phyloP scores from a whole-genome alignment of 108 stramenopile species.

The Fistulifera pelliculosa region DNA sequence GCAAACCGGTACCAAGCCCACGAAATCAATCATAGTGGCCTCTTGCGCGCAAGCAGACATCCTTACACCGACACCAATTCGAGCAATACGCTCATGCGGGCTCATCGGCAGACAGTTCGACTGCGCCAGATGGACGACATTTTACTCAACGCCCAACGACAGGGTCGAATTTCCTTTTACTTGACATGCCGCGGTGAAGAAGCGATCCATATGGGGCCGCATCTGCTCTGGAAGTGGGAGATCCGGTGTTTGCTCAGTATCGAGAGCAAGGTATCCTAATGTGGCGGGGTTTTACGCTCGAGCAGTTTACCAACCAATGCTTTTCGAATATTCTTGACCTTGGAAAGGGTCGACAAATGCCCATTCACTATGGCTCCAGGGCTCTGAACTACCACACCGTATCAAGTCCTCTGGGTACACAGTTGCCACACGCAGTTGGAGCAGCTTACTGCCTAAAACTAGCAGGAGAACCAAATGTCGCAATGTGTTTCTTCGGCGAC shows the following conservation, averaged over 20 bases:
- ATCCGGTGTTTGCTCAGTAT: slow-evolving; percentile 92
- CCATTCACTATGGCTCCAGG: slow-evolving; percentile 92
- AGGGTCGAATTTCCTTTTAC: slow-evolving; percentile 93
- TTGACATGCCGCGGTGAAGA: slow-evolving; percentile 92
- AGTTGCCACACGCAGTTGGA: slow-evolving; percentile 94
- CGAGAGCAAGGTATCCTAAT: slow-evolving; percentile 92
- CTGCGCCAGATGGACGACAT: slow-evolving; percentile 91
- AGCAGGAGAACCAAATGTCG: slow-evolving; percentile 32
- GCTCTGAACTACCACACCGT: slow-evolving; percentile 95
- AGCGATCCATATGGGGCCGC: slow-evolving; percentile 89
- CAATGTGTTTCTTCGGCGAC: slow-evolving; percentile 93
- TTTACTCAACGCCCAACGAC: slow-evolving; percentile 94
- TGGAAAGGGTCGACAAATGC: slow-evolving; percentile 98
- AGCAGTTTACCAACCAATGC: slow-evolving; percentile 95
- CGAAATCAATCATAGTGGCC: slow-evolving; percentile 24
- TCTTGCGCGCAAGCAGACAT: slow-evolving; percentile 28
- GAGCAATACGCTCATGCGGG: slow-evolving; percentile 52
- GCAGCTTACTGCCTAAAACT: slow-evolving; percentile 86
- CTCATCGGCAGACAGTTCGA: slow-evolving; percentile 82
- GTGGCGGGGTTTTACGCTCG: slow-evolving; percentile 97
- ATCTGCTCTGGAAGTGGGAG: slow-evolving; percentile 66
- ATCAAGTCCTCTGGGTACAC: slow-evolving; percentile 90
- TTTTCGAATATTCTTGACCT: slow-evolving; percentile 83
- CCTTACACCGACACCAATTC: slow-evolving; percentile 43
- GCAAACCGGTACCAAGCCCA: slow-evolving; percentile 32